Evolutionary conservation across 495 filamentous ascomycete genomes (phyloP).

Genomic region (Letharia columbiana): DNA sequence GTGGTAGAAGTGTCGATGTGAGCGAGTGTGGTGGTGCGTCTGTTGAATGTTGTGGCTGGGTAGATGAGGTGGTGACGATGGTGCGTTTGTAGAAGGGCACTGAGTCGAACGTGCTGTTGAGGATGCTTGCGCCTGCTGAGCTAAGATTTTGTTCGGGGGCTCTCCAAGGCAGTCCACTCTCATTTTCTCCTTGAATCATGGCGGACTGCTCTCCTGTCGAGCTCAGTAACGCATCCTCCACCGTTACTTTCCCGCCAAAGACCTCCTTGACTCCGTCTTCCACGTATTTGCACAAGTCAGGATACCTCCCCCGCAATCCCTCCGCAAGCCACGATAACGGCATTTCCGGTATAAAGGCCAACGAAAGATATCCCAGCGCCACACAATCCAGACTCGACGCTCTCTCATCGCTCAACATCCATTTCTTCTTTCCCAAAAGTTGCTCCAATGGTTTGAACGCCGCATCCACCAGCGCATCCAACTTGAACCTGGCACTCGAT

Average conservation of each 20-base stretch:
- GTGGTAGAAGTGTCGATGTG: conserved; percentile 2
- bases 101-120: not conserved
- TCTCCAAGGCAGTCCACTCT: conserved; percentile 9
- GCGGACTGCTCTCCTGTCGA: not conserved
- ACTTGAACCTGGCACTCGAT: conserved; percentile 49
- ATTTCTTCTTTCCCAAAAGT: conserved; percentile 49
- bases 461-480: conserved; percentile 58
- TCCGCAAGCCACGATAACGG: conserved; percentile 64
- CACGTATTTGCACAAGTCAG: conserved; percentile 46
- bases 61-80: conserved; percentile 1
- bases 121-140: not conserved
- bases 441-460: conserved; percentile 61
- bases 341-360: conserved; percentile 62
- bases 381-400: conserved; percentile 69
- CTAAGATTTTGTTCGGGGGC: not conserved
- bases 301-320: conserved; percentile 49
- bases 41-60: not conserved
- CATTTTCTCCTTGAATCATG: not conserved
- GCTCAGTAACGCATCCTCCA: conserved; percentile 3
- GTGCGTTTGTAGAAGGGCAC: not conserved
- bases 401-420: conserved; percentile 37
- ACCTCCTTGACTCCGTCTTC: conserved; percentile 36
- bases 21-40: not conserved
- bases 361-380: conserved; percentile 63
- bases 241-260: conserved; percentile 29